These are phyloP conservation scores for Umbelopsis vinacea DNA, from an alignment of 192 early-diverging fungal species.

Conservation along the genomic window DNA sequence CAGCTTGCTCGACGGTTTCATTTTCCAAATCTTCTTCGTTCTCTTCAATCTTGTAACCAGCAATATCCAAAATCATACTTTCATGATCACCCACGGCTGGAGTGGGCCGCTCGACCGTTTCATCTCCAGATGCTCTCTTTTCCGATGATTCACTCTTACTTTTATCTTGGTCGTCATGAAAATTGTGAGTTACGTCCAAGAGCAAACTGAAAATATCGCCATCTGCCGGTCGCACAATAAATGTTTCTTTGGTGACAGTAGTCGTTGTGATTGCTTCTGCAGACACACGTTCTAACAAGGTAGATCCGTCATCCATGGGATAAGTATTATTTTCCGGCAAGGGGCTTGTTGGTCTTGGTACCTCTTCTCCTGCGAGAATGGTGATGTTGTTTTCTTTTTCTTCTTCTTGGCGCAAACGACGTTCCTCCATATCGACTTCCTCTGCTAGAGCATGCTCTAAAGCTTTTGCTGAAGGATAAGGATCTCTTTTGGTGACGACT, in stretches of 20 bases:
- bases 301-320: constrained; percentile 30
- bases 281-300: constrained; percentile 29
- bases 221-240: constrained; percentile 35
- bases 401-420: constrained; percentile 4
- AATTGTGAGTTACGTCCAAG: constrained; percentile 33
- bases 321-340: constrained; percentile 27
- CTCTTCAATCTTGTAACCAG: constrained; percentile 53
- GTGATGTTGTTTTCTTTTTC: not conserved
- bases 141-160: not conserved
- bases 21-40: not conserved
- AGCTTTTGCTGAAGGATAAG: constrained; percentile 8
- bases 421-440: constrained; percentile 18
- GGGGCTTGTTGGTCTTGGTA: not conserved
- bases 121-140: not conserved
- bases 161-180: constrained; percentile 11
- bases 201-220: constrained; percentile 30
- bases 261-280: constrained; percentile 35
- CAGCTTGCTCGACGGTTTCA: constrained; percentile 25
- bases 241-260: constrained; percentile 35
- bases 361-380: not conserved
- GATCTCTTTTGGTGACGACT: constrained; percentile 37
- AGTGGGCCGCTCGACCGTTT: constrained; percentile 23
- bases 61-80: constrained; percentile 53
- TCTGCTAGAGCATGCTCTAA: constrained; percentile 7
- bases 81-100: constrained; percentile 46